These are phyloP conservation scores for Quercus suber DNA, from an alignment of 306 rosid genomes.

Conservation along the genomic window DNA sequence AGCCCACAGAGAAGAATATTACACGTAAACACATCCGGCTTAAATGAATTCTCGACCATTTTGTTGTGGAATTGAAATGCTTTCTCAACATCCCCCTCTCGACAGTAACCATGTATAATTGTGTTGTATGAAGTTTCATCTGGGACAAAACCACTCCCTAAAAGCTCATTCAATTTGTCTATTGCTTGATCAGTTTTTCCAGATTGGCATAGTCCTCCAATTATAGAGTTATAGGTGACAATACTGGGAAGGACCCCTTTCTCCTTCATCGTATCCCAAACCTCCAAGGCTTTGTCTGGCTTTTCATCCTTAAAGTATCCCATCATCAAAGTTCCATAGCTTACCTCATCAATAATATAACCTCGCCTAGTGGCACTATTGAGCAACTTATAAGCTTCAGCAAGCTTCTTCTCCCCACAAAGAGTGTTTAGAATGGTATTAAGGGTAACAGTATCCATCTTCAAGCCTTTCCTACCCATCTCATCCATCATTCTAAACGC, in stretches of 20 bases:
- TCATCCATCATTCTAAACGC: slow-evolving; percentile 70
- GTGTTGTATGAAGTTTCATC: slow-evolving; percentile 71
- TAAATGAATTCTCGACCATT: slow-evolving; percentile 63
- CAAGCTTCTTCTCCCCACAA: slow-evolving; percentile 63
- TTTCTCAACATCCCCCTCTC: slow-evolving; percentile 70
- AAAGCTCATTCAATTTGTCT: slow-evolving; percentile 69
- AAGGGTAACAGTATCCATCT: slow-evolving; percentile 57
- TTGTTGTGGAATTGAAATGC: slow-evolving; percentile 82
- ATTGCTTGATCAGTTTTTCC: slow-evolving; percentile 67
- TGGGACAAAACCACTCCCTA: slow-evolving; percentile 64
- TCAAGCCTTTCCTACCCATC: slow-evolving; percentile 66
- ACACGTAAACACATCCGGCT: slow-evolving; percentile 63
- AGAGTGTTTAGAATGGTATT: slow-evolving; percentile 58
- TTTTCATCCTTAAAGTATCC: slow-evolving; percentile 69
- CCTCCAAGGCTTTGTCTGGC: slow-evolving; percentile 51
- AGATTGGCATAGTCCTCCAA: slow-evolving; percentile 65
- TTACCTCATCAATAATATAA: slow-evolving; percentile 77
- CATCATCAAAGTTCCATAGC: slow-evolving; percentile 77
- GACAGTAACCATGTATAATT: slow-evolving; percentile 74
- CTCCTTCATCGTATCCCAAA: slow-evolving; percentile 80
- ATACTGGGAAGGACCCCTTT: slow-evolving; percentile 60
- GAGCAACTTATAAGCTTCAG: slow-evolving; percentile 55
- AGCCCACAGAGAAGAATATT: slow-evolving; percentile 85
- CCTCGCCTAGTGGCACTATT: slow-evolving; percentile 59
- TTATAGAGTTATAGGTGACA: slow-evolving; percentile 67